A percentile compares a stretch with the other conserved stretches of the same genome.
phyloP scores from a whole-genome alignment of 2,329 filamentous ascomycete genomes.

The Fusarium annulatum region DNA sequence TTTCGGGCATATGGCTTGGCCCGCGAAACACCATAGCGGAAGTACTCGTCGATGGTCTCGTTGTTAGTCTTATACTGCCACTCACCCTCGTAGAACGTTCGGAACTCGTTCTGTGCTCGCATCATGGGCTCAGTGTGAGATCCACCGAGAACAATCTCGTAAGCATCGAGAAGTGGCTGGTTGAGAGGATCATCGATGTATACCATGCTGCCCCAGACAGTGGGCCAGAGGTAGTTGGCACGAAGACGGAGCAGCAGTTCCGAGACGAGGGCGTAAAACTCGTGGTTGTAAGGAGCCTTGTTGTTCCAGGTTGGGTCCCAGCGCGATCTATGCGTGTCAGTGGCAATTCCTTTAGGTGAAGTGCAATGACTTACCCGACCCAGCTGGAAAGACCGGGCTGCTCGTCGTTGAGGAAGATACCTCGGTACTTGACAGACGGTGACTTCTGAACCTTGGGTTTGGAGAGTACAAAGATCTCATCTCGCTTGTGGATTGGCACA shows the following conservation, averaged over 20 bases:
- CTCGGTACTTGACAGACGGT: constrained; percentile 69
- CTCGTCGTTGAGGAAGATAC: constrained; percentile 70
- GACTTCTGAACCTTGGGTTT: constrained; percentile 52
- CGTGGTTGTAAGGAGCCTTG: constrained; percentile 67
- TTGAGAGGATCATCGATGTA: constrained; percentile 76
- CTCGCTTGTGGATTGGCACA: constrained; percentile 59
- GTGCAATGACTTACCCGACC: constrained; percentile 45
- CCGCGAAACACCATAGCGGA: constrained; percentile 72
- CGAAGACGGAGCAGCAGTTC: constrained; percentile 76
- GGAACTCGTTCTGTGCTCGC: constrained; percentile 68
- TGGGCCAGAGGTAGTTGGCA: constrained; percentile 82
- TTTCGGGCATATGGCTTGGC: constrained; percentile 74
- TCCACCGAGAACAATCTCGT: constrained; percentile 77
- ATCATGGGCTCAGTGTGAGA: constrained; percentile 80
- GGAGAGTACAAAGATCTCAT: constrained; percentile 60
- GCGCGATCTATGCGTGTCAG: constrained; percentile 47
- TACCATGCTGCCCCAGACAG: constrained; percentile 78
- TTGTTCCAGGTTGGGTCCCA: constrained; percentile 54
- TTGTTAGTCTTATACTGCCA: constrained; percentile 80
- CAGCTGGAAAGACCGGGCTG: constrained; percentile 62
- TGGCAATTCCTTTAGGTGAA: rapidly evolving
- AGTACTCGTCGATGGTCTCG: constrained; percentile 73
- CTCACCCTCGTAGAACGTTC: constrained; percentile 64
- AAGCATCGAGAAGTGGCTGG: constrained; percentile 77
- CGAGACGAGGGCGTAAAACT: constrained; percentile 76